phyloP scores from a whole-genome alignment of 176 grass and related monocot genomes.

The Oryza officinalis region DNA sequence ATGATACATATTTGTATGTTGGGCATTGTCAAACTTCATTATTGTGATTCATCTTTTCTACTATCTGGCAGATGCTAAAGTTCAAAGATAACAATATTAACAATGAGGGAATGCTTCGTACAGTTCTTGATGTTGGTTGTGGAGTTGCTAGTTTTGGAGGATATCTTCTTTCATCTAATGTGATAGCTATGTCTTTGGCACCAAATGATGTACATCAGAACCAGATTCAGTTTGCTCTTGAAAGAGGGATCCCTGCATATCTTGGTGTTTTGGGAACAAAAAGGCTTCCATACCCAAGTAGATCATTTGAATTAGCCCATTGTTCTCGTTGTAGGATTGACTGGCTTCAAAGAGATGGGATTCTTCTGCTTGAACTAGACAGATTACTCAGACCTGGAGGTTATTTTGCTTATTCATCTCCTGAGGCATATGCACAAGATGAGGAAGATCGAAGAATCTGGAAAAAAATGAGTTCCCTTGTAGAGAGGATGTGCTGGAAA shows the following conservation, averaged over 20 bases:
- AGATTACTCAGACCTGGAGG: constrained; percentile 95
- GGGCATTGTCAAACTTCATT: constrained; percentile 14
- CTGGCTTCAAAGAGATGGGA: constrained; percentile 96
- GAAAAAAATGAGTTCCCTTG: constrained; percentile 94
- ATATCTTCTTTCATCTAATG: constrained; percentile 92
- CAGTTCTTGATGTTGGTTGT: constrained; percentile 97
- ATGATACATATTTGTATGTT: not conserved
- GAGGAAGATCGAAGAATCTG: constrained; percentile 94
- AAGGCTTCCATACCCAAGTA: constrained; percentile 92
- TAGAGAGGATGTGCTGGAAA: constrained; percentile 98
- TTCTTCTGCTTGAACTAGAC: constrained; percentile 93
- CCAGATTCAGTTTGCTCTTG: constrained; percentile 98
- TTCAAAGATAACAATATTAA: constrained; percentile 87
- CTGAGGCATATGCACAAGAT: constrained; percentile 97
- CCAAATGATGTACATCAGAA: constrained; percentile 99
- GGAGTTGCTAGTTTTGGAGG: constrained; percentile 98
- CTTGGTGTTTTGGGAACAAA: constrained; percentile 97
- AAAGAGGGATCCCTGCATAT: constrained; percentile 97
- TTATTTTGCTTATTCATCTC: constrained; percentile 98
- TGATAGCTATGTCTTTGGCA: constrained; percentile 95
- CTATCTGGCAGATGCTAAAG: constrained; percentile 76
- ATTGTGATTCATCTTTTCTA: constrained; percentile 33
- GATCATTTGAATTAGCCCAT: constrained; percentile 97
- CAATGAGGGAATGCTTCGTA: constrained; percentile 86
- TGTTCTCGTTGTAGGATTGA: constrained; percentile 98